Evolutionary conservation across 1,139 yeast species (phyloP).

Genomic region (Hanseniaspora uvarum): DNA sequence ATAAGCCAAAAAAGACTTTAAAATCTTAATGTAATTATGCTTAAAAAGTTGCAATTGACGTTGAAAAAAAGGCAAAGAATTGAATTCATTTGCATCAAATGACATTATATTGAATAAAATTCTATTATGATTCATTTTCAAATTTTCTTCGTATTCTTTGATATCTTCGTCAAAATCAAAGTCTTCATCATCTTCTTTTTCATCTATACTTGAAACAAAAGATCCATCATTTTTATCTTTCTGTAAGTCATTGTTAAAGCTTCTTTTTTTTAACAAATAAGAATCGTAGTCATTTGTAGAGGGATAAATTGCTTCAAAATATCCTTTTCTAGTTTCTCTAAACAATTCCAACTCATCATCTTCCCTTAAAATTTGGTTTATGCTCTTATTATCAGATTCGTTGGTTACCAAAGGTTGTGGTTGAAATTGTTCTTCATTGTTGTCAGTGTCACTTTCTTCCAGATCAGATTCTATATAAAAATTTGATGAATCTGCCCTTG

Average conservation of each 20-base stretch:
- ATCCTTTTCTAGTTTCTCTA: conserved; percentile 15
- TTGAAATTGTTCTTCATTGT: background rate
- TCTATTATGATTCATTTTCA: background rate
- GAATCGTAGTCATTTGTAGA: background rate
- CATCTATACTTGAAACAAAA: background rate
- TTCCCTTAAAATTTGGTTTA: background rate
- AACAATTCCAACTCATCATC: conserved; percentile 4
- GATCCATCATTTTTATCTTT: too few species aligned
- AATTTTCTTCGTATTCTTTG: background rate
- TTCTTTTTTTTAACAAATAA: too few species aligned
- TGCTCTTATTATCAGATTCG: background rate
- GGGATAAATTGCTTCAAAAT: conserved; percentile 6
- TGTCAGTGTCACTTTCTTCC: background rate
- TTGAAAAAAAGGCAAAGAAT: background rate
- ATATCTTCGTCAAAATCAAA: conserved; percentile 1
- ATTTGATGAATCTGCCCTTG: background rate
- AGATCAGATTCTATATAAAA: conserved; percentile 1
- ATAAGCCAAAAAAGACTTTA: conserved; percentile 37
- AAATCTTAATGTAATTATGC: conserved; percentile 19
- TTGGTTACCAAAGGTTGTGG: background rate
- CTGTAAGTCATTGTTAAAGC: too few species aligned
- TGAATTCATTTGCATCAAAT: background rate
- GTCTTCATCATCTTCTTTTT: background rate
- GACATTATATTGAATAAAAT: background rate
- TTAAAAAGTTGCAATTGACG: background rate